A percentile compares a stretch with the other conserved stretches of the same genome.
These are phyloP conservation scores for Ilex aquifolium DNA, from an alignment of 257 asterid genomes.

Conservation along the genomic window DNA sequence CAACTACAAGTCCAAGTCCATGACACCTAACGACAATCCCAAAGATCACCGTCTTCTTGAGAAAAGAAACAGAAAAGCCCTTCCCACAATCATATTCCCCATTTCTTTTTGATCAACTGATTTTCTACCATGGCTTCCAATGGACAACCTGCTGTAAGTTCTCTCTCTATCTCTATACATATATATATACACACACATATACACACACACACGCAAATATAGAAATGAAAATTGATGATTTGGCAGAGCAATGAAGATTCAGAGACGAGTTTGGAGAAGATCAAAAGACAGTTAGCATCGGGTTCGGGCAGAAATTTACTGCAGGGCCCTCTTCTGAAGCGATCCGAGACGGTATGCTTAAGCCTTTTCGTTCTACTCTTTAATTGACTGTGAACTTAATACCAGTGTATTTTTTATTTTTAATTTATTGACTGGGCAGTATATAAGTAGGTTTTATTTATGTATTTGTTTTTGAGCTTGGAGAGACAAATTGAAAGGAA, in stretches of 20 bases:
- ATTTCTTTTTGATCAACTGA: background rate
- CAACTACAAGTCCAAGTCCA: no score
- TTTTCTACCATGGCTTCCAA: constrained; percentile 42
- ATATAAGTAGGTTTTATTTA: background rate
- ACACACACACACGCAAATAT: constrained; percentile 13
- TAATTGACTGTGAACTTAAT: background rate
- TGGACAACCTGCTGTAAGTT: constrained; percentile 52
- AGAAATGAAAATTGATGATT: background rate
- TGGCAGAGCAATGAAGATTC: constrained; percentile 75
- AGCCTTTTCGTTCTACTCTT: background rate
- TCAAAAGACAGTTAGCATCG: constrained; percentile 93
- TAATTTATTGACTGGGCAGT: background rate
- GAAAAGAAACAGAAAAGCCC: background rate
- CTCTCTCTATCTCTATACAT: constrained; percentile 2
- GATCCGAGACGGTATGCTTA: constrained; percentile 85
- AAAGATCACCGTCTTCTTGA: background rate
- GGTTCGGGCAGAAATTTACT: constrained; percentile 88
- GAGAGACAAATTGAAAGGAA: background rate
- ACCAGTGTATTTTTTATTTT: background rate
- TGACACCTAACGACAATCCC: background rate
- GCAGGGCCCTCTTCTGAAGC: constrained; percentile 94
- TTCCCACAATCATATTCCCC: background rate
- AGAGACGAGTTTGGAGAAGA: constrained; percentile 91
- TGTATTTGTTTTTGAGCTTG: background rate
- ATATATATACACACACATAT: constrained; percentile 9